A percentile compares a stretch with the other conserved stretches of the same genome.
These are phyloP conservation scores for Mycena olivaceomarginata DNA, from an alignment of 768 basidiomycete genomes.

Conservation along the genomic window DNA sequence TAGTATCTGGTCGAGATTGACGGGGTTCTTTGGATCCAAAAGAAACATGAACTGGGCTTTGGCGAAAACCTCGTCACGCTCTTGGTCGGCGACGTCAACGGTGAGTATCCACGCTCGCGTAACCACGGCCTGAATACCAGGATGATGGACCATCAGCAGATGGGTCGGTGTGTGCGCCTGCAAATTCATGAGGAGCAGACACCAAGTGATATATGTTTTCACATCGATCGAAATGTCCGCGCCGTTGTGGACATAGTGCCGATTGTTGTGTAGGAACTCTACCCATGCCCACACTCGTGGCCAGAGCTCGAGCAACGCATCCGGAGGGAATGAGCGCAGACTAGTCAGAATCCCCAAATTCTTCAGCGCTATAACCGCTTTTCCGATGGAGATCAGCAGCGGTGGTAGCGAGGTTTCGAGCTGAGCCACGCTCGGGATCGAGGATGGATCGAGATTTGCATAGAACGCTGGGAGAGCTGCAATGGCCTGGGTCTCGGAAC, in stretches of 20 bases:
- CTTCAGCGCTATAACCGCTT: background rate
- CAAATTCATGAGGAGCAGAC: background rate
- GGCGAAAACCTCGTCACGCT: background rate
- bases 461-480: conserved; percentile 5
- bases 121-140: background rate
- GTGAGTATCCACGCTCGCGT: conserved; percentile 3
- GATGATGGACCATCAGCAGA: background rate
- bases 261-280: background rate
- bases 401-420: background rate
- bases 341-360: background rate
- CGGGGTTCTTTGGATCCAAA: background rate
- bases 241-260: background rate
- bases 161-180: background rate
- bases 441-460: conserved; percentile 1
- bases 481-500: background rate
- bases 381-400: background rate
- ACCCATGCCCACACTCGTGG: conserved; percentile 1
- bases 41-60: background rate
- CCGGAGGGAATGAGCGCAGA: background rate
- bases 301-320: background rate
- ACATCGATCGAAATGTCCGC: background rate
- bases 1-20: background rate
- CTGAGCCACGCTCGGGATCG: background rate
- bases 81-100: background rate
- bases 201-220: background rate